Base-by-base conservation (phyloP, 768 basidiomycete genomes). In the Leccinellum albellum region DNA sequence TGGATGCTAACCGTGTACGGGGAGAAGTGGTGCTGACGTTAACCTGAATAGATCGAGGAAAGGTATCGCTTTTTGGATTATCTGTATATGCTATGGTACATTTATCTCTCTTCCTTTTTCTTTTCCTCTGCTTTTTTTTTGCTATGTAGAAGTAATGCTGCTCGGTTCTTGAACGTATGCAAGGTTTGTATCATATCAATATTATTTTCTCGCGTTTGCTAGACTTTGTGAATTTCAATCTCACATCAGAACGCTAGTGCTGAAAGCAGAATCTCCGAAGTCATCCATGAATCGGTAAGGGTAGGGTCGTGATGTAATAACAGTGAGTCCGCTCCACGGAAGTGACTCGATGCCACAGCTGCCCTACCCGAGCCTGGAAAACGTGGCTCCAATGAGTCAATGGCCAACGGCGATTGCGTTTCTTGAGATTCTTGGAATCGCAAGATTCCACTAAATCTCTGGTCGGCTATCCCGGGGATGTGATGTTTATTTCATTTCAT, bases 51-150 rank as follows among this genome's bases (percentile, higher is more conserved):
- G 24, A 44, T 33, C 1, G 40, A 14, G 17, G 26, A 14, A 12
- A 46, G n/a, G 37, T 20, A 42, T 21, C 20, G 20, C 20, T 8
- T 51, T n/a, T 46, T 29, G 54, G 54, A 44, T 56, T 52, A 46
- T 55, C 44, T 60, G 51, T 62, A 53, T 60, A 56, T 32, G 45
- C 53, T 55, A 45, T 53, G 45, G 58, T 67, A 57, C 60, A 60
- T 62, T 52, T 60, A 48, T 57, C 7, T 56, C 17, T 32, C 40
- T 21, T 6, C 20, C 40, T 5, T 42, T 21, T 4, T 42, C 40
- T 21, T 42, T 20, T 42, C 20, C 20, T 42, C 40, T 21, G 20
- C 40, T 20, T 44, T 49, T 59, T 63, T 47, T 53, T 69, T 54
- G 55, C 47, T 59, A 33, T 65, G 50, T 63, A 55, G 64, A 55